Base-by-base conservation (phyloP, 108 stramenopile species). In the Asterionellopsis glacialis region DNA sequence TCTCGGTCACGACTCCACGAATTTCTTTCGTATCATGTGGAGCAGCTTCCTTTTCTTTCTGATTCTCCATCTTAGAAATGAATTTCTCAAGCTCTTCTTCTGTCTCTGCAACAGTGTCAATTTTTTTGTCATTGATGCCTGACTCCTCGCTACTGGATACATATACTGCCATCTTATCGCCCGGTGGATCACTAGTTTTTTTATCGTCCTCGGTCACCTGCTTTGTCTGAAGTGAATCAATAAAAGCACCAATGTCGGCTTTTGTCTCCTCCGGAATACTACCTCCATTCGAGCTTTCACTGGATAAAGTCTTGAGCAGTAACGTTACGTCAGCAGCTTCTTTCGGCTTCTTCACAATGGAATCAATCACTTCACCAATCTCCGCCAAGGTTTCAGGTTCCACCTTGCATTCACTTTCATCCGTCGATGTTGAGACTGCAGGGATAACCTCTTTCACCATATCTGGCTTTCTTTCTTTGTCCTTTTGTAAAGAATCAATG, bases 321-420 rank as follows among this genome's bases (percentile, higher is more conserved):
- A 19, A 7, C 11, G 22, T 49, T 22, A 49, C 21, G 12, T 49
- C 22, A 9, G 9, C 48, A 49, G 22, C 21, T 22, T 49, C 28
- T 55, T 55, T 38, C 39, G 16, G 55, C 39, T n/a, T 24, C 41
- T 67, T 56, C 26, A 16, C 28, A 21, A 75, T 40, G 10, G 57
- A 19, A 49, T 75, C 74, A 55, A 75, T 75, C 24, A 58, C 64
- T 3, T 41, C 51, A 15, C 61, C 67, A 61, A 75, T 75, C 51
- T 65, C 74, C 24, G 67, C 74, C 22, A 68, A 41, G 10, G 74
- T 68, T 64, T 64, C 55, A 1, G 74, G 74, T 9, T 64, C 44
- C n/a, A 63, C 61, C 14, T 24, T 50, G 39, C 50, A 38, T 11
- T n/a, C 16, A 9, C 53, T 45, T 21, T 42, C 45, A 55, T 45